Evolutionary conservation across 371 early-diverging fungal species (phyloP).

Genomic region (Circinella umbellata): DNA sequence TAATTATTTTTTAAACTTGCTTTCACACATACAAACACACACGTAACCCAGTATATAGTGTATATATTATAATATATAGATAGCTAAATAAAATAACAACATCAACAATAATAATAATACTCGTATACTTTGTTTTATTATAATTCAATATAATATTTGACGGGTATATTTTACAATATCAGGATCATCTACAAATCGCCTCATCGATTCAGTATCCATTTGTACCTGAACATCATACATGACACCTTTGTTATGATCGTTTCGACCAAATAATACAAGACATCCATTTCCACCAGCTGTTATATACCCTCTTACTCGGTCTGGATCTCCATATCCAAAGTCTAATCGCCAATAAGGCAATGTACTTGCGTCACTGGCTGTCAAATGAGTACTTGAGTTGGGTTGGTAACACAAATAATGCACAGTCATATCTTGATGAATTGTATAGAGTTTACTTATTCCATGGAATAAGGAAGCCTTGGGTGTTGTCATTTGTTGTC

Average conservation of each 20-base stretch:
- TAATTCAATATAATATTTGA: constrained; percentile 28
- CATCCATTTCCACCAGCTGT: constrained; percentile 50
- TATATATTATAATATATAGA: background rate
- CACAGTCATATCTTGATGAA: constrained; percentile 47
- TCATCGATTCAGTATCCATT: constrained; percentile 44
- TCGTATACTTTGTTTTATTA: background rate
- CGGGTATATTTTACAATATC: constrained; percentile 40
- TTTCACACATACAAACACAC: background rate
- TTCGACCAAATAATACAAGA: constrained; percentile 38
- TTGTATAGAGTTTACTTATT: constrained; percentile 40
- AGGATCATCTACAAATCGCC: constrained; percentile 40
- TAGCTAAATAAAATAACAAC: background rate
- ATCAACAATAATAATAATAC: background rate
- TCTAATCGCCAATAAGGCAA: constrained; percentile 43
- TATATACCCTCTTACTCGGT: constrained; percentile 44
- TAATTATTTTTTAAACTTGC: too few species aligned
- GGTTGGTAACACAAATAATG: constrained; percentile 43
- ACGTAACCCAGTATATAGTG: too few species aligned
- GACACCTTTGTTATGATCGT: constrained; percentile 25
- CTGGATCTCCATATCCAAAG: constrained; percentile 36
- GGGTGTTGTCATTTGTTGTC: constrained; percentile 21
- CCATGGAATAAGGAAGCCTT: constrained; percentile 38
- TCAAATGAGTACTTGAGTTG: constrained; percentile 34
- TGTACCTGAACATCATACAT: constrained; percentile 47
- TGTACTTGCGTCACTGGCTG: constrained; percentile 36